Evolutionary conservation across 257 asterid genomes (phyloP).

Genomic region (Apocynum venetum): DNA sequence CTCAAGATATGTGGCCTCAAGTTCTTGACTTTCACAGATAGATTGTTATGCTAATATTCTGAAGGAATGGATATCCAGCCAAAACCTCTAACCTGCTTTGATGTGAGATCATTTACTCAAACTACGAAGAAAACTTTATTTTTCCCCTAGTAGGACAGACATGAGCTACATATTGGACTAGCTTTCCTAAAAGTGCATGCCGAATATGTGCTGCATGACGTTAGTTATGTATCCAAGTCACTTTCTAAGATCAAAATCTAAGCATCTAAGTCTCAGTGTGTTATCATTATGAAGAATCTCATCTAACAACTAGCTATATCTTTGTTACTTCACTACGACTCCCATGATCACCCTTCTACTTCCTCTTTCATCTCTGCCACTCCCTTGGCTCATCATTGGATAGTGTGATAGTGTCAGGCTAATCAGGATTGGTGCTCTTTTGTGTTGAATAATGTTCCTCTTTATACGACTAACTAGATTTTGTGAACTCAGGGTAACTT

Average conservation of each 20-base stretch:
- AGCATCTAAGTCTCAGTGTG: not conserved
- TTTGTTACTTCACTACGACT: not conserved
- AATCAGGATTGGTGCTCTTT: not conserved
- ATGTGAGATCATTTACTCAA: not conserved
- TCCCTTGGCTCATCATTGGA: not conserved
- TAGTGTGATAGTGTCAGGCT: not conserved
- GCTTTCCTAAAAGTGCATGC: not conserved
- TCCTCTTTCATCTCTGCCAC: not conserved
- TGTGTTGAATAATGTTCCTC: not conserved
- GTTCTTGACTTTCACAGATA: not conserved
- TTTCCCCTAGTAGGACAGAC: not conserved
- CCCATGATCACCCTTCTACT: not conserved
- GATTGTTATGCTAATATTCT: not conserved
- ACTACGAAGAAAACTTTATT: not conserved
- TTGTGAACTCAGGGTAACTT: slow-evolving; percentile 67
- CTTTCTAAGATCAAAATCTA: not conserved
- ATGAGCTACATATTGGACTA: not conserved
- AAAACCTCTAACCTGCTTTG: not conserved
- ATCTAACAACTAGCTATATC: not conserved
- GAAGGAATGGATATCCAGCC: not conserved
- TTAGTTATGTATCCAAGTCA: not conserved
- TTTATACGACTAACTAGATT: slow-evolving; percentile 8
- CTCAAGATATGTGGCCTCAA: not conserved
- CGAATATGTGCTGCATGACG: not conserved
- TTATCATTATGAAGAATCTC: not conserved